phyloP scores from a whole-genome alignment of 2,329 filamentous ascomycete genomes.

The Penicillium sp. region DNA sequence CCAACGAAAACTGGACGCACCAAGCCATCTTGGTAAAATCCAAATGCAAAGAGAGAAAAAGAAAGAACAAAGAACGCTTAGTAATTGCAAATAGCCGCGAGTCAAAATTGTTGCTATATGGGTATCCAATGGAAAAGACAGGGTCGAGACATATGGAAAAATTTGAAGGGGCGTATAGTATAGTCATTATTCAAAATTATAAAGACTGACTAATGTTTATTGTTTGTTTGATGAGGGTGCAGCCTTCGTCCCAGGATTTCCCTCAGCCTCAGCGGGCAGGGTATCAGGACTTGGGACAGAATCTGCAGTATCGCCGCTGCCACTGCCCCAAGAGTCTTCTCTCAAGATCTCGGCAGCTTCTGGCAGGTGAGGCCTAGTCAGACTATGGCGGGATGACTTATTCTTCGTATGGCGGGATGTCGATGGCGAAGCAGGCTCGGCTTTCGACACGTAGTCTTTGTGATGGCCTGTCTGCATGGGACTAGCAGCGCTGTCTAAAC shows the following conservation, averaged over 20 bases:
- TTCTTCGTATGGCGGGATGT: constrained; percentile 18
- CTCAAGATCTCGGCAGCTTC: constrained; percentile 21
- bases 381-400: constrained; percentile 9
- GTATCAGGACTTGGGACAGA: constrained; percentile 26
- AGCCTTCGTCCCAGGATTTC: background rate
- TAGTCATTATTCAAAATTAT: background rate
- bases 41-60: constrained; percentile 9
- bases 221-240: background rate
- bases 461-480: constrained; percentile 32
- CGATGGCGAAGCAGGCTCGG: constrained; percentile 22
- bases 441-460: constrained; percentile 6
- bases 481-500: constrained; percentile 27
- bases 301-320: constrained; percentile 33
- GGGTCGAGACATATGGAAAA: constrained; percentile 28
- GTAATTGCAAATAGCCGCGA: background rate
- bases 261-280: constrained; percentile 8
- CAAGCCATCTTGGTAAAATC: background rate
- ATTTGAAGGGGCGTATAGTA: background rate
- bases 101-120: constrained; percentile 28
- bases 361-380: constrained; percentile 14
- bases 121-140: constrained; percentile 37
- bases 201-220: constrained; percentile 1
- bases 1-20: constrained; percentile 1
- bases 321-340: constrained; percentile 37
- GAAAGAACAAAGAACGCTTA: constrained; percentile 6